Base-by-base conservation (phyloP, 306 rosid species). In the Oxytropis ochrocephala region DNA sequence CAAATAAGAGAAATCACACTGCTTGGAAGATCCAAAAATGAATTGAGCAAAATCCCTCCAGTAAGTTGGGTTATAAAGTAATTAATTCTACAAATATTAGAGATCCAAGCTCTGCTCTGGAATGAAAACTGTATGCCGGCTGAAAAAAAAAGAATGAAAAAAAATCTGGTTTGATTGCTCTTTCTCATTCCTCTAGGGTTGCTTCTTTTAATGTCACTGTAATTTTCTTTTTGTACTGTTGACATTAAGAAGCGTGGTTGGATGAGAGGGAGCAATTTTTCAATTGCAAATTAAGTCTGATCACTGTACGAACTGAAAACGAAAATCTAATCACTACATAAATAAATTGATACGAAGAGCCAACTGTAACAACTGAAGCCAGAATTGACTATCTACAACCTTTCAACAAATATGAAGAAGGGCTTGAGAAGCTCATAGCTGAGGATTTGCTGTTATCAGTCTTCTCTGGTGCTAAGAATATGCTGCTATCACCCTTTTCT, bases 371-470 rank as follows among this genome's bases (percentile, higher is more conserved):
- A 66, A 9, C 74, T n/a, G 69, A 44, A 53, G 75, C 71, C 81
- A 59, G 36, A 44, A 79, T 54, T 36, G 54, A 50, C 79, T 77
- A 95, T 84, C 97, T 89, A 88, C 91, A 91, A 39, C 86, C 82
- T 68, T 89, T 91, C 83, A 86, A 80, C 82, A 95, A 75, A 79
- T 89, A 71, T 1, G 91, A 79, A 32, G 96, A 81, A 33, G 97
- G 85, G 38, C 92, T 89, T 14, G 88, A 80, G 48, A 84, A 41
- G 11, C 52, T 58, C 42, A 69, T 46, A 41, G 84, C 73, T 3
- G 83, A 76, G 9, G 88, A 41, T 38, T 8, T 38, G 43, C 11
- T 38, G 11, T 38, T 8, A 8, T 38, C 43, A 8, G 11, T 11
- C 43, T 38, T 6, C 8, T 38, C 43, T 38, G 43, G 43, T 38